phyloP scores from a whole-genome alignment of 768 basidiomycete genomes.

The Mycena kentingensis region DNA sequence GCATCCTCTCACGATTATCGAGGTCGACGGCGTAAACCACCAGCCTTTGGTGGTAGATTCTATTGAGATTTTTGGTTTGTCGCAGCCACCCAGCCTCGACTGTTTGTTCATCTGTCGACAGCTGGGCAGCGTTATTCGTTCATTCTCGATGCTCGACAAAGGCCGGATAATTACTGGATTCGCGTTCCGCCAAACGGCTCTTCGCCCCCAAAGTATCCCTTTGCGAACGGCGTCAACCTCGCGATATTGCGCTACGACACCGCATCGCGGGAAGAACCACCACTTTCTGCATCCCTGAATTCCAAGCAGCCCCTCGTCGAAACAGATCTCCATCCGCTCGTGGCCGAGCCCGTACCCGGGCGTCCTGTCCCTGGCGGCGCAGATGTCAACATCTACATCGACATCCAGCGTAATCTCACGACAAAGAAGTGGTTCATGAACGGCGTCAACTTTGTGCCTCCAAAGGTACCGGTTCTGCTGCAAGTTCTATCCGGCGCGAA shows the following conservation, averaged over 20 bases:
- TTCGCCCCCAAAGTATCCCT: constrained; percentile 28
- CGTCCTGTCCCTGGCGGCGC: constrained; percentile 28
- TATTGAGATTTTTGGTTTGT: background rate
- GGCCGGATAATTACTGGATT: constrained; percentile 48
- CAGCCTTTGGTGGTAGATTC: constrained; percentile 34
- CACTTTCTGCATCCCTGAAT: no score
- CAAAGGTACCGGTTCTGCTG: constrained; percentile 43
- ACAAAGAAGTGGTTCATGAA: constrained; percentile 33
- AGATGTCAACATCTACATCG: constrained; percentile 28
- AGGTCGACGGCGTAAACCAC: constrained; percentile 34
- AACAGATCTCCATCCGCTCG: constrained; percentile 22
- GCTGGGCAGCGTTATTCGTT: constrained; percentile 41
- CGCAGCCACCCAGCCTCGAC: constrained; percentile 26
- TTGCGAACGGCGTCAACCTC: constrained; percentile 34
- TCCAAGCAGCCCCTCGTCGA: constrained; percentile 38
- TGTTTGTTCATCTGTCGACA: constrained; percentile 14
- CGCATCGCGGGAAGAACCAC: no score
- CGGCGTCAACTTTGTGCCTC: constrained; percentile 31
- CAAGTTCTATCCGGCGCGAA: constrained; percentile 47
- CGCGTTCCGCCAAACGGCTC: constrained; percentile 30
- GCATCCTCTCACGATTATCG: constrained; percentile 37
- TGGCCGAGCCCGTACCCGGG: constrained; percentile 27
- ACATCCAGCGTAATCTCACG: constrained; percentile 17
- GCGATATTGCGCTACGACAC: constrained; percentile 42
- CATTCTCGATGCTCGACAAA: constrained; percentile 41